These are phyloP conservation scores for Avicennia marina DNA, from an alignment of 257 asterid species.

Conservation along the genomic window DNA sequence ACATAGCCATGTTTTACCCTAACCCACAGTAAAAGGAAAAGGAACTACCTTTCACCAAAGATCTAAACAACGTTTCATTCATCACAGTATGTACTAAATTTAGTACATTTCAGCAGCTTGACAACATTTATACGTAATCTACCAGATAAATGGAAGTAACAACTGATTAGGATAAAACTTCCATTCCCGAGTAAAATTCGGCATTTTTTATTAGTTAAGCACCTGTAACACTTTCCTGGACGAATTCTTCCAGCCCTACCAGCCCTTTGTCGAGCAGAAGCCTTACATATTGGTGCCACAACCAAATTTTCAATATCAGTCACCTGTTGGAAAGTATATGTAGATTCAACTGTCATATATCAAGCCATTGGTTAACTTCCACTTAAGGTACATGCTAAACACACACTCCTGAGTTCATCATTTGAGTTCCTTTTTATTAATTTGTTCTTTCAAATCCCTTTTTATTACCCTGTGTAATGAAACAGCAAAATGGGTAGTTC, in stretches of 20 bases:
- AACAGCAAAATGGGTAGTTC: too few relatives aligned
- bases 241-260: constrained; percentile 99
- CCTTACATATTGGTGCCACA: constrained; percentile 93
- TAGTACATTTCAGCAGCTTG: not conserved
- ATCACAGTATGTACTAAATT: not conserved
- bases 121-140: too few relatives aligned
- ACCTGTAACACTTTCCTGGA: constrained; percentile 99
- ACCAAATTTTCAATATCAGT: constrained; percentile 85
- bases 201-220: constrained; percentile 3
- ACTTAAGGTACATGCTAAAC: too few relatives aligned
- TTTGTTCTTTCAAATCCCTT: too few relatives aligned
- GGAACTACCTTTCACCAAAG: not conserved
- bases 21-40: not conserved
- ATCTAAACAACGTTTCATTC: not conserved
- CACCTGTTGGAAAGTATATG: constrained; percentile 46
- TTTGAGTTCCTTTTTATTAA: too few relatives aligned
- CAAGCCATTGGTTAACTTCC: too few relatives aligned
- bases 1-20: not conserved
- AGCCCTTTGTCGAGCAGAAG: constrained; percentile 95
- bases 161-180: too few relatives aligned
- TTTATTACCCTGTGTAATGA: too few relatives aligned
- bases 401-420: too few relatives aligned
- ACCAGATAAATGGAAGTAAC: too few relatives aligned
- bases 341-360: not conserved
- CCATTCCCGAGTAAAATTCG: too few relatives aligned